A percentile compares a stretch with the other conserved stretches of the same genome.
phyloP scores from a whole-genome alignment of 2,329 filamentous ascomycete genomes.

The Fusarium sarcochroum region DNA sequence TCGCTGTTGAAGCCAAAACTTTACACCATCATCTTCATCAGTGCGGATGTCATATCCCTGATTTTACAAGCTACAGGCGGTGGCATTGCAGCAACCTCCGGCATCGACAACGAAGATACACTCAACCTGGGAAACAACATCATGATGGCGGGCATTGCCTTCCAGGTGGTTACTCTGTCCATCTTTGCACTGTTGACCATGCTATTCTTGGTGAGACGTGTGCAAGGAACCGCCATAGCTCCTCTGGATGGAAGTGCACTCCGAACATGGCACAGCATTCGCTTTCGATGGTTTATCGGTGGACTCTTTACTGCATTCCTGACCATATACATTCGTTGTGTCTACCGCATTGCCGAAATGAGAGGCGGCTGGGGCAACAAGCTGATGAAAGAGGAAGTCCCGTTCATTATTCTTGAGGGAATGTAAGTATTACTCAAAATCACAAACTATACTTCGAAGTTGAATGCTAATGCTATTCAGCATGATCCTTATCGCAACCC shows the following conservation, averaged over 20 bases:
- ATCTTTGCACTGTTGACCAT: slow-evolving; percentile 4
- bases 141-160: slow-evolving; percentile 21
- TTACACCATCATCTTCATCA: slow-evolving; percentile 27
- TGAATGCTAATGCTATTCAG: not conserved
- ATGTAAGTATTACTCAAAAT: not conserved
- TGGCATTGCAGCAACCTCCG: slow-evolving; percentile 13
- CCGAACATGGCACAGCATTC: not conserved
- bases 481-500: slow-evolving; percentile 10
- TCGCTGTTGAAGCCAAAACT: slow-evolving; percentile 15
- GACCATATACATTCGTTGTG: slow-evolving; percentile 19
- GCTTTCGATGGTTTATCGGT: not conserved
- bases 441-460: accelerated
- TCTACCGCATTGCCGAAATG: slow-evolving; percentile 28
- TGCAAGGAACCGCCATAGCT: not conserved
- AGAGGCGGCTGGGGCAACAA: slow-evolving; percentile 6
- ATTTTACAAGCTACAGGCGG: slow-evolving; percentile 13
- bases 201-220: slow-evolving; percentile 1
- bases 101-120: not conserved
- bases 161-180: slow-evolving; percentile 14
- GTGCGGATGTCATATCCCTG: slow-evolving; percentile 7
- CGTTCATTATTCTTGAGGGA: slow-evolving; percentile 12
- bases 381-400: slow-evolving; percentile 12
- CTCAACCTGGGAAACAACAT: slow-evolving; percentile 1
- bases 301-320: slow-evolving; percentile 8
- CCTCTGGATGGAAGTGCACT: not conserved